phyloP scores from a whole-genome alignment of 2,329 filamentous ascomycete species.

The Colletotrichum sp. region DNA sequence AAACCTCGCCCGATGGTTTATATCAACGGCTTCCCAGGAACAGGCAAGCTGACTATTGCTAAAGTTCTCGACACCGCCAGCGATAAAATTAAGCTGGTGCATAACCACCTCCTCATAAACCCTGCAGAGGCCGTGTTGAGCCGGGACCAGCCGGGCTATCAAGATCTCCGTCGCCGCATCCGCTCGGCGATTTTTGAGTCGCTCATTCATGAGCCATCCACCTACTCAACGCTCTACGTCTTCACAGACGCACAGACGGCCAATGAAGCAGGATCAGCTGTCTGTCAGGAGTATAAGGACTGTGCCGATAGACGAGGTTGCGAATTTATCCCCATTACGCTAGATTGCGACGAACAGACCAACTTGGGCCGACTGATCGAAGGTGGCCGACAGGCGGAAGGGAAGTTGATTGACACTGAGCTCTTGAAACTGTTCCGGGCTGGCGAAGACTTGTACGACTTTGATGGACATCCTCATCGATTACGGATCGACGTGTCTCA shows the following conservation, averaged over 20 bases:
- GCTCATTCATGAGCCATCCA: background rate
- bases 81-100: slow-evolving; percentile 28
- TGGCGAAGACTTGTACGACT: background rate
- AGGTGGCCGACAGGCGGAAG: background rate
- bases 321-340: background rate
- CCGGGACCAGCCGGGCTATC: background rate
- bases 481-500: background rate
- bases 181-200: background rate
- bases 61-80: slow-evolving; percentile 20
- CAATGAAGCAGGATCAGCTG: background rate
- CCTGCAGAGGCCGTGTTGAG: background rate
- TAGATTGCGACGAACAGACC: background rate
- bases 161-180: background rate
- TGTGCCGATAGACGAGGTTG: background rate
- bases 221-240: background rate
- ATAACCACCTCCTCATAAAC: slow-evolving; percentile 34
- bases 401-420: background rate
- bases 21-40: slow-evolving; percentile 35
- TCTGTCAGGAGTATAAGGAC: background rate
- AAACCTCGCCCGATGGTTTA: slow-evolving; percentile 20
- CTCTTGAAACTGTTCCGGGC: background rate
- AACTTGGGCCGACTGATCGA: background rate
- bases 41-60: slow-evolving; percentile 33
- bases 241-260: background rate
- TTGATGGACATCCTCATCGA: background rate